These are phyloP conservation scores for Fusarium pseudograminearum DNA, from an alignment of 2,329 filamentous ascomycete species.

Conservation along the genomic window DNA sequence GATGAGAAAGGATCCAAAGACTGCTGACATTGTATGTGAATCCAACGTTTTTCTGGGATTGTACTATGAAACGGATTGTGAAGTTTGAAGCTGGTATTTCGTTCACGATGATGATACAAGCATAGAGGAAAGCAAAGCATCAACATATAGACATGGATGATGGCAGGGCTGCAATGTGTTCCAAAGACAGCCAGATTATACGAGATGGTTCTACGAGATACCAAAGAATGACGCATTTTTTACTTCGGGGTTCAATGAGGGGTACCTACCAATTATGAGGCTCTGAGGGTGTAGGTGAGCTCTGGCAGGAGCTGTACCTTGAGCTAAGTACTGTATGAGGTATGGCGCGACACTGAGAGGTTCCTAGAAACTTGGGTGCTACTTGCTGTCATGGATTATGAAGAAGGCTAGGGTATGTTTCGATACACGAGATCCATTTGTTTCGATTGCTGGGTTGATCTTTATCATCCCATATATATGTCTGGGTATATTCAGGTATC, in stretches of 20 bases:
- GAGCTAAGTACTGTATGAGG: not conserved
- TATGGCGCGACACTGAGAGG: not conserved
- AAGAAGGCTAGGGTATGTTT: not conserved
- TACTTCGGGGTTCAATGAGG: constrained; percentile 18
- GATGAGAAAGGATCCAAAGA: constrained; percentile 51
- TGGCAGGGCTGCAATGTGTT: constrained; percentile 5
- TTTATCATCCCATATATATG: not conserved
- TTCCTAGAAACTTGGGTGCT: constrained; percentile 22
- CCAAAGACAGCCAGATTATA: constrained; percentile 1
- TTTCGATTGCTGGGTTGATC: not conserved
- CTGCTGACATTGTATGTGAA: constrained; percentile 42
- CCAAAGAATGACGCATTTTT: constrained; percentile 21
- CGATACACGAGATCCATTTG: constrained; percentile 1
- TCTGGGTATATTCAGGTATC: not conserved
- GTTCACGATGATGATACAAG: not conserved
- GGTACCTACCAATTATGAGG: constrained; percentile 33
- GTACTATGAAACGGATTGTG: not conserved
- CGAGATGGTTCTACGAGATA: constrained; percentile 32
- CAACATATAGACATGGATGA: constrained; percentile 12
- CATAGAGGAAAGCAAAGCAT: not conserved
- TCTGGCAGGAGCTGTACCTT: constrained; percentile 1
- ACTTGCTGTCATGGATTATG: not conserved
- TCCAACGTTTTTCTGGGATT: not conserved
- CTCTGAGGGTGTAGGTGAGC: not conserved
- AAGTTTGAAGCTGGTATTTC: not conserved